Conservation (phyloP, 768 basidiomycete genomes). For the Dictyophora rubrovolvata region DNA sequence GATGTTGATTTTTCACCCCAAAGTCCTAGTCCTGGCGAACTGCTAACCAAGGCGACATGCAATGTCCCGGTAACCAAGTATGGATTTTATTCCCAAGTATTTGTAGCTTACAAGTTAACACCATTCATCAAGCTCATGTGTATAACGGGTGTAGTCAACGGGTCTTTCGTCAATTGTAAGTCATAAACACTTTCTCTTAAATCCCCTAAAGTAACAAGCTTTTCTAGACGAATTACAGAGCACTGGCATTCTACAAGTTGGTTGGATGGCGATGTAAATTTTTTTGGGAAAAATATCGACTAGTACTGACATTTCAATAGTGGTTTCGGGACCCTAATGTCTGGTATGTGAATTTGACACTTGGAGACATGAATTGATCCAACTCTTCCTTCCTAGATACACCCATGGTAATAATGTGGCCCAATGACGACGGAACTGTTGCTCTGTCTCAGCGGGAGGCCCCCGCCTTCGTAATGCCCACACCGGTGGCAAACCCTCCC, state of each 20-base stretch:
- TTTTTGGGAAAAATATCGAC: not conserved
- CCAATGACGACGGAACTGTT: constrained; percentile 47
- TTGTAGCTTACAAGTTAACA: not conserved
- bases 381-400: constrained; percentile 20
- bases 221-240: constrained; percentile 39
- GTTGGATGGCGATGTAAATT: constrained; percentile 55
- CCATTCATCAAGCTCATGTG: constrained; percentile 38
- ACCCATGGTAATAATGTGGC: constrained; percentile 70
- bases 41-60: constrained; percentile 1
- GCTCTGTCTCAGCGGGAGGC: constrained; percentile 60
- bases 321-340: constrained; percentile 50
- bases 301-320: constrained; percentile 22
- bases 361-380: too few relatives aligned
- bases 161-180: constrained; percentile 35
- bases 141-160: constrained; percentile 35
- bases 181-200: constrained; percentile 1
- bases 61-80: constrained; percentile 2
- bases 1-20: too few relatives aligned
- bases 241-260: constrained; percentile 27
- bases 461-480: constrained; percentile 43
- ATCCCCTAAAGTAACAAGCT: not conserved
- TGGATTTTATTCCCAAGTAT: not conserved
- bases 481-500: constrained; percentile 41
- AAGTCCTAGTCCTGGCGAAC: too few relatives aligned
- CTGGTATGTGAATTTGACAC: constrained; percentile 11